phyloP scores from a whole-genome alignment of 139 green algal species.

The Ettlia oleoabundans region DNA sequence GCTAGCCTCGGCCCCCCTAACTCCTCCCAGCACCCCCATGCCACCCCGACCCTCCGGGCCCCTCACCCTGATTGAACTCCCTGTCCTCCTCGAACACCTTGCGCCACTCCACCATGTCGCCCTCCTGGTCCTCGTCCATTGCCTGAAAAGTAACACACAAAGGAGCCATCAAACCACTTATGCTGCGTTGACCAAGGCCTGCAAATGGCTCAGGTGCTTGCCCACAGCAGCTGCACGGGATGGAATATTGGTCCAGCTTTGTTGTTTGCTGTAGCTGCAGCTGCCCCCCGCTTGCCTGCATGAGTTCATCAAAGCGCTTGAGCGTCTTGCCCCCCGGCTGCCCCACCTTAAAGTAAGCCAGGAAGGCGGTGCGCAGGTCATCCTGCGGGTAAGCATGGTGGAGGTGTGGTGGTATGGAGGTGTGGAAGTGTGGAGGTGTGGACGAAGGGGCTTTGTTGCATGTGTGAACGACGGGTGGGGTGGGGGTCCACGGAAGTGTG shows the following conservation, averaged over 20 bases:
- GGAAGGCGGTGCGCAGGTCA: slow-evolving; percentile 45
- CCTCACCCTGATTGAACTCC: slow-evolving; percentile 66
- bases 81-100: slow-evolving; percentile 74
- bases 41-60: too few relatives aligned
- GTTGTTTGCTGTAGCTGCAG: too few relatives aligned
- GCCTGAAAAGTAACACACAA: slow-evolving; percentile 14
- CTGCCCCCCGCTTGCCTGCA: slow-evolving; percentile 27
- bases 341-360: slow-evolving; percentile 58
- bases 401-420: too few relatives aligned
- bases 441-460: neutral
- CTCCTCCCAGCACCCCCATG: too few relatives aligned
- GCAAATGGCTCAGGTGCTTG: too few relatives aligned
- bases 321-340: slow-evolving; percentile 52
- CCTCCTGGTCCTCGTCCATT: slow-evolving; percentile 63
- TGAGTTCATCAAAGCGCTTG: slow-evolving; percentile 57
- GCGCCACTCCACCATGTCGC: slow-evolving; percentile 42
- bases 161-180: neutral
- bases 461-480: neutral
- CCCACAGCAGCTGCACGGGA: too few relatives aligned
- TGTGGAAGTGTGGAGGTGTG: too few relatives aligned
- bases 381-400: slow-evolving; percentile 7
- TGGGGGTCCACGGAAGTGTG: neutral
- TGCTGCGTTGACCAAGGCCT: too few relatives aligned
- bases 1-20: too few relatives aligned
- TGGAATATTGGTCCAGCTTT: too few relatives aligned